phyloP scores from a whole-genome alignment of 495 filamentous ascomycete genomes.

The Hypoxylon intermedium region DNA sequence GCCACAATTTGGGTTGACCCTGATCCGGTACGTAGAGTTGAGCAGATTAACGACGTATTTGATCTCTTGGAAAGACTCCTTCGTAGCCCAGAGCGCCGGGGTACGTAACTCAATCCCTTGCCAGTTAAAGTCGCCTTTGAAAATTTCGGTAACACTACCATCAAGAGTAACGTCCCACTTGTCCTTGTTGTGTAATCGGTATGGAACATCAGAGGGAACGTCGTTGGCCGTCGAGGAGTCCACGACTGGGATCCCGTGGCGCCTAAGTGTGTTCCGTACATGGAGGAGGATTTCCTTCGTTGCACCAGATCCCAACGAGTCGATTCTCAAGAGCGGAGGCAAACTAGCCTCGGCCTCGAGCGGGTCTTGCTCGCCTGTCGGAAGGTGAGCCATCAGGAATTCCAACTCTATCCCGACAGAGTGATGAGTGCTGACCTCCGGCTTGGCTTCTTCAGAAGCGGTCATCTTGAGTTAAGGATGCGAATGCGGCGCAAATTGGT shows the following conservation, averaged over 20 bases:
- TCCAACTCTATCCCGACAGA: slow-evolving; percentile 46
- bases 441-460: neutral
- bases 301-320: neutral
- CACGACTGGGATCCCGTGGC: slow-evolving; percentile 22
- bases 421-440: slow-evolving; percentile 17
- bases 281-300: neutral
- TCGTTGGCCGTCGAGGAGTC: neutral
- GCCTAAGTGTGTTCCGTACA: slow-evolving; percentile 19
- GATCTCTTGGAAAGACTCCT: slow-evolving; percentile 26
- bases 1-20: slow-evolving; percentile 43
- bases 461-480: slow-evolving; percentile 23
- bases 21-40: slow-evolving; percentile 35
- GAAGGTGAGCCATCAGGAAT: slow-evolving; percentile 36
- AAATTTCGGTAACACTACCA: neutral
- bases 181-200: slow-evolving; percentile 4
- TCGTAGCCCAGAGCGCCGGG: slow-evolving; percentile 27
- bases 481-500: too few relatives aligned
- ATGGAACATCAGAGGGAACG: neutral
- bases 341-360: slow-evolving; percentile 17
- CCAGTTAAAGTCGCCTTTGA: slow-evolving; percentile 22
- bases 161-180: slow-evolving; percentile 26
- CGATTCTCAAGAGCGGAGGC: slow-evolving; percentile 31
- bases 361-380: slow-evolving; percentile 9
- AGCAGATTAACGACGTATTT: slow-evolving; percentile 36
- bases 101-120: slow-evolving; percentile 26